These are phyloP conservation scores for Plectosphaerella cucumerina DNA, from an alignment of 2,329 filamentous ascomycete genomes.

Conservation along the genomic window DNA sequence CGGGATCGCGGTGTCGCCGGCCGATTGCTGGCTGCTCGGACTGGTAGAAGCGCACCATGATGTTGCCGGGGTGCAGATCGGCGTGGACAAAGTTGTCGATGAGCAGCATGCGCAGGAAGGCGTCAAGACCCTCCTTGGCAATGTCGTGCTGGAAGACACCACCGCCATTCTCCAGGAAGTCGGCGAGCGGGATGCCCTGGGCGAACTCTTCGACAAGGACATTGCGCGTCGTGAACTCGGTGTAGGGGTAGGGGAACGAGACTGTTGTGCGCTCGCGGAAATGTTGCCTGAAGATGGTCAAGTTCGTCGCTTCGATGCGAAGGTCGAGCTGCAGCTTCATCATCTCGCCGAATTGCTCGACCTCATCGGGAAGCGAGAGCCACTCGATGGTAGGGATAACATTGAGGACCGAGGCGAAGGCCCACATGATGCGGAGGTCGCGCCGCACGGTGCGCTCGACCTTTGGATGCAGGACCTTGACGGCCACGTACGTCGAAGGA, in stretches of 20 bases:
- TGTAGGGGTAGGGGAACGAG: slow-evolving; percentile 96
- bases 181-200: slow-evolving; percentile 84
- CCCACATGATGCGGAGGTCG: slow-evolving; percentile 88
- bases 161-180: slow-evolving; percentile 87
- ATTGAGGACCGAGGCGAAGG: slow-evolving; percentile 84
- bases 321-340: slow-evolving; percentile 97
- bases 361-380: slow-evolving; percentile 93
- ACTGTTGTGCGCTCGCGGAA: slow-evolving; percentile 86
- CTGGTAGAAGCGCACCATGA: slow-evolving; percentile 98
- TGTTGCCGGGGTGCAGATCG: slow-evolving; percentile 94
- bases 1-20: slow-evolving; percentile 16
- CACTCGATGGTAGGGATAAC: slow-evolving; percentile 91
- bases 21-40: slow-evolving; percentile 65
- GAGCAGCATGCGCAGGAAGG: slow-evolving; percentile 92
- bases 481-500: slow-evolving; percentile 86
- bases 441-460: slow-evolving; percentile 88
- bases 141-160: slow-evolving; percentile 93
- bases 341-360: slow-evolving; percentile 93
- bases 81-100: slow-evolving; percentile 98
- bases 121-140: slow-evolving; percentile 89
- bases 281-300: slow-evolving; percentile 82
- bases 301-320: slow-evolving; percentile 88
- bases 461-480: slow-evolving; percentile 91
- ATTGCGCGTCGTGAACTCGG: slow-evolving; percentile 85
- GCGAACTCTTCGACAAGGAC: slow-evolving; percentile 95